Conservation (phyloP, 83 land plant species). For the Diphasiastrum complanatum region DNA sequence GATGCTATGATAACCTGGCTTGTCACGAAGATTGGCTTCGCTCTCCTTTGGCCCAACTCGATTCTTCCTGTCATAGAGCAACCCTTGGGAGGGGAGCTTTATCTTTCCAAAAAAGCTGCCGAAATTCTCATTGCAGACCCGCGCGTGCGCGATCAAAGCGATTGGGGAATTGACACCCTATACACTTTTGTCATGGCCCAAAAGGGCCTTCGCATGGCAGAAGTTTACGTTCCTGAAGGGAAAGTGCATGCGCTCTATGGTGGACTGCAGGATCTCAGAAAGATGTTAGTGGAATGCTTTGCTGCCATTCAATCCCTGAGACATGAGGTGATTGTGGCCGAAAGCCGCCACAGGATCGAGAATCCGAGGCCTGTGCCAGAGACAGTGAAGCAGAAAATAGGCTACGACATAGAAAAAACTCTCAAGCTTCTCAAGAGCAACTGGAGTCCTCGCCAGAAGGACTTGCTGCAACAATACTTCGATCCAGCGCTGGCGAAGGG, state of each 20-base stretch:
- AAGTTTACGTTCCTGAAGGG: slow-evolving; percentile 27
- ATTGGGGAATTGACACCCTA: slow-evolving; percentile 30
- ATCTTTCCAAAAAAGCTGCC: slow-evolving; percentile 12
- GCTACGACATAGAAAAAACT: slow-evolving; percentile 27
- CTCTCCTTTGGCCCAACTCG: slow-evolving; percentile 25
- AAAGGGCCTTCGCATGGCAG: slow-evolving; percentile 17
- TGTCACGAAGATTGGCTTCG: slow-evolving; percentile 23
- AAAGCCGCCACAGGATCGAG: slow-evolving; percentile 20
- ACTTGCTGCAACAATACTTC: slow-evolving; percentile 26
- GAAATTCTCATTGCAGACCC: slow-evolving; percentile 15
- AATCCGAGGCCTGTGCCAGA: slow-evolving; percentile 20
- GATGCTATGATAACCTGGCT: slow-evolving; percentile 32
- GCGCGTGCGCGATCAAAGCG: slow-evolving; percentile 23
- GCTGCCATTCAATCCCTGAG: slow-evolving; percentile 18
- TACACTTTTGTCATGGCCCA: slow-evolving; percentile 26
- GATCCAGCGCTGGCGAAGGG: slow-evolving; percentile 26
- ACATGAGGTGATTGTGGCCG: neutral
- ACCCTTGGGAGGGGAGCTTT: slow-evolving; percentile 26
- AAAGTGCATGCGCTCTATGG: slow-evolving; percentile 25
- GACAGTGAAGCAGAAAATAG: slow-evolving; percentile 21
- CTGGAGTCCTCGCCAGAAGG: slow-evolving; percentile 23
- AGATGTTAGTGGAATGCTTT: slow-evolving; percentile 27
- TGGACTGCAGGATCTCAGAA: slow-evolving; percentile 21
- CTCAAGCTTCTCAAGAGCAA: slow-evolving; percentile 16
- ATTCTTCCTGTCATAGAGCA: slow-evolving; percentile 23